Evolutionary conservation across 805 yeast species (phyloP), one percentile per base, ranked within the genome.

Genomic region (Ogataea zsoltii): DNA sequence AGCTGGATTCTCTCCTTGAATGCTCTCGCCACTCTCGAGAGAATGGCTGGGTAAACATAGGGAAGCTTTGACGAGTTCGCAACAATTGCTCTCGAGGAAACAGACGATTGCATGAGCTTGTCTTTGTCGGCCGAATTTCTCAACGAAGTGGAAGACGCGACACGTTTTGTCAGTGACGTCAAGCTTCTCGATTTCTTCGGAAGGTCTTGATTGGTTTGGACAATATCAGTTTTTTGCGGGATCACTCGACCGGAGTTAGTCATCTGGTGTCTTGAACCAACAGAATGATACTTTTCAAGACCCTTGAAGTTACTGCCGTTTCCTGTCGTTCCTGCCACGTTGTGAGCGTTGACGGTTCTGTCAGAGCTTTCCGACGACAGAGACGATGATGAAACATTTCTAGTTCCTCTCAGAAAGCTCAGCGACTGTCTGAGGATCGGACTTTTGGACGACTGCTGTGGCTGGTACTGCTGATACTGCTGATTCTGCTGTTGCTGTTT

Each of bases 31-130:
- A 94, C 98, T 40, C 81, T 75, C 4, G 97, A 88, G 15, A 94
- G 69, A 58, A 88, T 57, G 0, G 99, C 98, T 2, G 98, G 97
- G 63, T 94, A 90, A 2, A 90, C 91, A 15, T 76, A 70, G 6
- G 96, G 95, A 45, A 77, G 74, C 44, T 69, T 69, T 11, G 75
- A 63, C 13, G 75, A 57, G 2, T 82, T 67, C 1, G 81, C 67
- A 12, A 76, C 70, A 31, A 78, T 64, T 0, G 86, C 73, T 49
- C 74, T 72, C 19, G 71, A 68, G 3, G 74, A 63, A 3, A 63
- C 45, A 0, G 67, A 57, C 2, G 67, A 53, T 26, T 56, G 58
- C 6, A 65, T 54, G 35, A 56, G 38, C 33, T 60, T 60, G n/a
- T 54, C 65, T 52, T 58, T 62, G 30, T 66, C 63, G 15, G 61